Evolutionary conservation across 2,329 filamentous ascomycete species (phyloP).

Genomic region (Sporothrix phasma): DNA sequence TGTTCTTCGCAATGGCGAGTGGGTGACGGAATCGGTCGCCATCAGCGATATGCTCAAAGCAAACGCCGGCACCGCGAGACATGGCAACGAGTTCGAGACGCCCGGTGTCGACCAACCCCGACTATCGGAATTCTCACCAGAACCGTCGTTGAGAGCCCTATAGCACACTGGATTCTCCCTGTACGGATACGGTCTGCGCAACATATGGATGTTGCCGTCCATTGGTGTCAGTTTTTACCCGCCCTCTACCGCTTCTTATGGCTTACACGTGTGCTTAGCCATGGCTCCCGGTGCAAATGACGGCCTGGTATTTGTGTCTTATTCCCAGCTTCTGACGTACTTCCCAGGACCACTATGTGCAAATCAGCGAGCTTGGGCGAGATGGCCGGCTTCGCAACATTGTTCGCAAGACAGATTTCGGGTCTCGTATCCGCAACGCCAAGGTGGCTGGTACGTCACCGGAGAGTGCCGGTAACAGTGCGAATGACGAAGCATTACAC

Average conservation of each 20-base stretch:
- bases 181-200: conserved; percentile 61
- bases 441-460: conserved; percentile 57
- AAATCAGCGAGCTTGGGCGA: conserved; percentile 63
- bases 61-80: no score
- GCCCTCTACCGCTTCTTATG: neutral
- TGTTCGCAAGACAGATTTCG: conserved; percentile 70
- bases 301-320: neutral
- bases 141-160: conserved; percentile 67
- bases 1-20: conserved; percentile 43
- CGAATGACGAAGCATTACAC: conserved; percentile 23
- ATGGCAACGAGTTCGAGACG: conserved; percentile 21
- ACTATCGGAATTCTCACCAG: conserved; percentile 64
- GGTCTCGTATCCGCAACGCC: conserved; percentile 67
- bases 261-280: neutral
- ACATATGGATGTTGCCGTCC: conserved; percentile 75
- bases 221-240: conserved; percentile 53
- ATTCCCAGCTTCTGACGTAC: neutral
- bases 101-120: conserved; percentile 33
- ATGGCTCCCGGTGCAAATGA: neutral
- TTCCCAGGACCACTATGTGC: conserved; percentile 61
- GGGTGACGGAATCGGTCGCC: conserved; percentile 45
- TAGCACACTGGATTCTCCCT: conserved; percentile 67
- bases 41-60: conserved; percentile 35
- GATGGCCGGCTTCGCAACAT: conserved; percentile 66
- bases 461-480: conserved; percentile 26